Evolutionary conservation across 1,139 yeast genomes (phyloP).

Genomic region (Suhomyces anneliseae): DNA sequence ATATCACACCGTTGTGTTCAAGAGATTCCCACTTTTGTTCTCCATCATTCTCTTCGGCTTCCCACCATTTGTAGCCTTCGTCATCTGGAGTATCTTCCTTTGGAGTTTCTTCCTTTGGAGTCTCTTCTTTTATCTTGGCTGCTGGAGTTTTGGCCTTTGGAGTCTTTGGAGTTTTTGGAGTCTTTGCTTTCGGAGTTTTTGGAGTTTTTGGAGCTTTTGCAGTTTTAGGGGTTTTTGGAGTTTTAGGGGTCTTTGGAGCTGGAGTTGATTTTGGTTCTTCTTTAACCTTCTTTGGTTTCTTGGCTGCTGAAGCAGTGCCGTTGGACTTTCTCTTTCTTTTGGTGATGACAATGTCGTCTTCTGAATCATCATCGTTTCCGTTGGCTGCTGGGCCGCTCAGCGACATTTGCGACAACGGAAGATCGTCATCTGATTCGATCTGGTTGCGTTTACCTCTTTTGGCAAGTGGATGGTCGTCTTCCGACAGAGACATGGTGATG

Average conservation of each 20-base stretch:
- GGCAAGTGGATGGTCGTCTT: conserved; percentile 8
- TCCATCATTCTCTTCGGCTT: conserved; percentile 66
- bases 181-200: background rate
- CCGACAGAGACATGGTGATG: conserved; percentile 7
- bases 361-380: background rate
- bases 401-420: conserved; percentile 11
- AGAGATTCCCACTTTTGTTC: conserved; percentile 82
- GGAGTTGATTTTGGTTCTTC: background rate
- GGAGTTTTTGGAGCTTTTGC: background rate
- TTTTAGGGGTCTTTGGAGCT: background rate
- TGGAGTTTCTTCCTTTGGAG: conserved; percentile 9
- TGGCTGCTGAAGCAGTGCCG: conserved; percentile 1
- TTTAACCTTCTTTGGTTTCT: conserved; percentile 3
- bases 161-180: conserved; percentile 4
- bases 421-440: conserved; percentile 12
- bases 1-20: conserved; percentile 86
- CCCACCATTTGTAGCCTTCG: conserved; percentile 83
- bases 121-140: background rate
- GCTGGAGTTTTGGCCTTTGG: conserved; percentile 2
- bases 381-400: background rate
- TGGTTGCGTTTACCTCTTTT: conserved; percentile 2
- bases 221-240: background rate
- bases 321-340: conserved; percentile 6
- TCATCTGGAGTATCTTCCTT: conserved; percentile 37
- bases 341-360: conserved; percentile 8